Percentiles rank a stretch among this genome's conserved stretches.
These are phyloP conservation scores for Claviceps pusilla DNA, from an alignment of 2,329 filamentous ascomycete genomes.

Conservation along the genomic window DNA sequence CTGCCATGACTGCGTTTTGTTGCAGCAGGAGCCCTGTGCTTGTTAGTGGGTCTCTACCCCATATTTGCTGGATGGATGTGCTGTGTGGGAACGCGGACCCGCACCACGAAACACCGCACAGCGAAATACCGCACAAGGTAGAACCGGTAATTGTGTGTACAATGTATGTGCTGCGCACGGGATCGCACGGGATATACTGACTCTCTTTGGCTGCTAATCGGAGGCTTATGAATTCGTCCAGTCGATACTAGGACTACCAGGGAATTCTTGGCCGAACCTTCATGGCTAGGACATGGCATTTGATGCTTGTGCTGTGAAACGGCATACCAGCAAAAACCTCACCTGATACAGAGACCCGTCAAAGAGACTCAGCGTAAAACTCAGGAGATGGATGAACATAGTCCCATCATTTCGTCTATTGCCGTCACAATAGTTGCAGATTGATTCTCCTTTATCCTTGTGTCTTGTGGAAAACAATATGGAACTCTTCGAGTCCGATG, in stretches of 20 bases:
- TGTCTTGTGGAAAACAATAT: background rate
- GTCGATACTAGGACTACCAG: background rate
- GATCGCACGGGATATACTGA: background rate
- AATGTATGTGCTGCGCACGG: no score
- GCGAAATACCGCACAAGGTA: no score
- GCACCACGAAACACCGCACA: no score
- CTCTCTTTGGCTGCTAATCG: background rate
- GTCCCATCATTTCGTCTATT: background rate
- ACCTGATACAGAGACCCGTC: no score
- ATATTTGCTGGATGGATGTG: background rate
- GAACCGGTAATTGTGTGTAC: no score
- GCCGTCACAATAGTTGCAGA: background rate
- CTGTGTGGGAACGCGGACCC: no score
- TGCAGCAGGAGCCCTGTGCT: background rate
- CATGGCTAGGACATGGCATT: background rate
- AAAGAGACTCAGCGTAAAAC: background rate
- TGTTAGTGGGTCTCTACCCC: background rate
- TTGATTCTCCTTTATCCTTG: background rate
- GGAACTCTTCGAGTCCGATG: no score
- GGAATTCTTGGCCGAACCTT: background rate
- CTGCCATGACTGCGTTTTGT: background rate
- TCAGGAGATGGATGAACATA: background rate
- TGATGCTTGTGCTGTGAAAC: background rate
- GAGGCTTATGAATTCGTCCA: background rate
- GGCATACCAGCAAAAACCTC: background rate